Base-by-base conservation (phyloP, 2,329 filamentous ascomycete species). In the Ophiostoma sp. region DNA sequence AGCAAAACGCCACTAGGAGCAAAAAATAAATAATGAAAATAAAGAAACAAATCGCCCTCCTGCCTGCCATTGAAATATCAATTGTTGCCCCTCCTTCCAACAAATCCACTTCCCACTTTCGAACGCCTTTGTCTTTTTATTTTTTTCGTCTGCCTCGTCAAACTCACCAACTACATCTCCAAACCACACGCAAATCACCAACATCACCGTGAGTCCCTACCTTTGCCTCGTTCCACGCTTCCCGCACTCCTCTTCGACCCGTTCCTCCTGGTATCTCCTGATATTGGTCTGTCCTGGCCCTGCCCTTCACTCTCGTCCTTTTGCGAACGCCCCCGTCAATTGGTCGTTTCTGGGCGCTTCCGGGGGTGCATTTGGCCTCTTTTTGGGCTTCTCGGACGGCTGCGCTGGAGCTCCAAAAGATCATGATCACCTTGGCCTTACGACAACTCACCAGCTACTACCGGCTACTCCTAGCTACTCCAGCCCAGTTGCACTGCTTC, bases 11-110 rank as follows among this genome's bases (percentile, higher is more conserved):
- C 69, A 67, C 69, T 70, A 70, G 55, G 18, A 58, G 18, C 27
- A 52, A 69, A 68, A 69, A 66, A 69, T 66, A 69, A 69, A 67
- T 67, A 49, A 38, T 27, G 44, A 66, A 70, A 66, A 52, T 66
- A 68, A 69, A 66, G 67, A 49, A 66, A 66, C 67, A 69, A 66
- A 66, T 64, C 62, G 9, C 41, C n/a, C 18, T 69, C 66, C 65
- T 52, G 63, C 66, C 67, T 68, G 60, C 58, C 67, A 66, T 67
- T 69, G 69, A 72, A 72, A 71, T 71, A 67, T 69, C 62, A 68
- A 65, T 44, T 68, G 68, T 55, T 70, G 70, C 71, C 71, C 71
- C 70, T 70, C 69, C 45, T 72, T 64, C 27, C 47, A 64, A 65
- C 44, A 66, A 70, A 65, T 66, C 66, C 68, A 69, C 68, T 70